Base-by-base conservation (phyloP, 257 asterid species). In the Lantana camara region DNA sequence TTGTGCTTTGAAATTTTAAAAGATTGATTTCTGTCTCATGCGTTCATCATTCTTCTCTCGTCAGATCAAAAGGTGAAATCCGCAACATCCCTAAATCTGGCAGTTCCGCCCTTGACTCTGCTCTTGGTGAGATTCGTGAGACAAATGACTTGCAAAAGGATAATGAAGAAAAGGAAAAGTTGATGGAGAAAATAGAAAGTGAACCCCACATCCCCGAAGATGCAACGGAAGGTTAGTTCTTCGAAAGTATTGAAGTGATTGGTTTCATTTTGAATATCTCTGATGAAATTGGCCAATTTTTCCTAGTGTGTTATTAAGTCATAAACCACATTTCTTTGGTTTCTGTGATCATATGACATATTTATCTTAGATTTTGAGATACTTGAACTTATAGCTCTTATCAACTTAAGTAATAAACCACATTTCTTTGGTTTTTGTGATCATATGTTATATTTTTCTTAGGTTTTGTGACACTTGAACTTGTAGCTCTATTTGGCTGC, bases 1-100 rank as follows among this genome's bases (percentile, higher is more conserved):
- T 12, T 50, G 9, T 32, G 23, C 15, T 35, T 29, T 22, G 48
- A 22, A 40, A 30, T 32, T 23, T 22, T 48, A 17, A 2, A 37
- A 12, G 16, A 16, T 6, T 42, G 11, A 14, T 17, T 19, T n/a
- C 14, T 0, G 24, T 41, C 15, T 41, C 2, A 13, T 41, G 35
- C 44, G 1, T 35, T 7, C 29, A 14, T 44, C 49, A 72, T 17
- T 38, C n/a, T n/a, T 67, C n/a, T 71, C 50, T 34, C n/a, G 9
- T 57, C 79, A 77, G 81, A 65, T 66, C 61, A n/a, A 68, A 68
- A 72, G 7, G 13, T 16, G 75, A 64, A 59, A 19, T 27, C 45
- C 20, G 3, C n/a, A 17, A 65, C 34, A 15, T 57, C 45, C 40
- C 19, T 40, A 57, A 55, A 63, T 53, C 61, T 17, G 75, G 48